Percentiles rank a stretch among this genome's conserved stretches.
phyloP scores from a whole-genome alignment of 192 early-diverging fungal genomes.

The Dispira parvispora region DNA sequence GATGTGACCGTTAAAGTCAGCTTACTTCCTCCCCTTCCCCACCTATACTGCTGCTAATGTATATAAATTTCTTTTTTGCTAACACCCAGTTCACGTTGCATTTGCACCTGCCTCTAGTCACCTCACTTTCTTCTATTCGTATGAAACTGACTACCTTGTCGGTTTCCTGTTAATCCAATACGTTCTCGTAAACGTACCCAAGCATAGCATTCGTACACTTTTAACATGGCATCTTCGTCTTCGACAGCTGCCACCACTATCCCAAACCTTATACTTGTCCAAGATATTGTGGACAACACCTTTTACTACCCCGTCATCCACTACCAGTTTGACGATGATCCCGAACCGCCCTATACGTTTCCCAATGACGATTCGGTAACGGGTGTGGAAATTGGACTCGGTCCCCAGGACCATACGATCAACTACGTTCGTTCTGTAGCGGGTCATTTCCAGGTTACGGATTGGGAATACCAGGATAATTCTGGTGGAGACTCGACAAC shows the following conservation, averaged over 20 bases:
- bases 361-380: neutral
- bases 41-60: too few species aligned
- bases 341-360: neutral
- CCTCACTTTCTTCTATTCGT: too few species aligned
- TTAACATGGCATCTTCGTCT: too few species aligned
- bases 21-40: too few species aligned
- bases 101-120: too few species aligned
- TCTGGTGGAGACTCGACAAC: neutral
- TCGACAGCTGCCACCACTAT: neutral
- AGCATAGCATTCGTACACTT: too few species aligned
- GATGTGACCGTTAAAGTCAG: too few species aligned
- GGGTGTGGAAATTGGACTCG: neutral
- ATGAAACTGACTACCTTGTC: too few species aligned
- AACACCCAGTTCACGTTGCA: too few species aligned
- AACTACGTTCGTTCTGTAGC: neutral
- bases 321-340: conserved; percentile 10
- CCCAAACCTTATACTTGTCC: conserved; percentile 9
- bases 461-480: neutral
- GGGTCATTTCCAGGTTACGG: conserved; percentile 8
- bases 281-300: conserved; percentile 5
- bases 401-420: neutral
- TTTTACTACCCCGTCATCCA: conserved; percentile 10
- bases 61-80: too few species aligned
- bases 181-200: too few species aligned
- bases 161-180: too few species aligned